Evolutionary conservation across 495 filamentous ascomycete genomes (phyloP).

Genomic region (Neurospora sp.): DNA sequence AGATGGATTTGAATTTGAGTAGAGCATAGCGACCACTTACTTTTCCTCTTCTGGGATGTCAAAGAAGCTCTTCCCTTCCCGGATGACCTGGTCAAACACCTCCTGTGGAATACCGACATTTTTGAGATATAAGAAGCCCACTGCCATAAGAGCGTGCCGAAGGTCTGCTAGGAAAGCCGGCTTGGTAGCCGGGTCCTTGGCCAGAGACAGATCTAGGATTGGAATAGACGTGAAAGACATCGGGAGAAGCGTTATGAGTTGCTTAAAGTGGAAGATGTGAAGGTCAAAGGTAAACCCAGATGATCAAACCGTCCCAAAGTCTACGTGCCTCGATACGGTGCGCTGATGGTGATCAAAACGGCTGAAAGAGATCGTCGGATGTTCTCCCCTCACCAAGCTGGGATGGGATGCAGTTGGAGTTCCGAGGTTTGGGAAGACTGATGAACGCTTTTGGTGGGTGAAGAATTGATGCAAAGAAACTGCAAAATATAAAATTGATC

Average conservation of each 20-base stretch:
- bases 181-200: constrained; percentile 57
- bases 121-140: constrained; percentile 86
- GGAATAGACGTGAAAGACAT: constrained; percentile 71
- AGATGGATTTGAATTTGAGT: too few relatives aligned
- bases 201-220: constrained; percentile 65
- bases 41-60: constrained; percentile 75
- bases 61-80: constrained; percentile 66
- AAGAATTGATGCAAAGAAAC: background rate
- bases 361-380: background rate
- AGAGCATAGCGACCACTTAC: too few relatives aligned
- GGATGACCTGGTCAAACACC: constrained; percentile 56
- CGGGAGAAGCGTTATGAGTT: background rate
- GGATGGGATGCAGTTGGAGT: background rate
- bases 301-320: background rate
- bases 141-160: constrained; percentile 72
- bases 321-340: background rate
- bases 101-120: constrained; percentile 67
- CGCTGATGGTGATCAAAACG: background rate
- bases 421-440: background rate
- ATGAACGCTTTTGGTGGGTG: background rate
- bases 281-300: background rate
- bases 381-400: background rate
- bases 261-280: background rate
- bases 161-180: constrained; percentile 60
- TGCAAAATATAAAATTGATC: background rate